Percentiles rank a stretch among this genome's conserved stretches.
These are phyloP conservation scores for Verticillium zaregamsianum DNA, from an alignment of 2,329 filamentous ascomycete genomes.

Conservation along the genomic window DNA sequence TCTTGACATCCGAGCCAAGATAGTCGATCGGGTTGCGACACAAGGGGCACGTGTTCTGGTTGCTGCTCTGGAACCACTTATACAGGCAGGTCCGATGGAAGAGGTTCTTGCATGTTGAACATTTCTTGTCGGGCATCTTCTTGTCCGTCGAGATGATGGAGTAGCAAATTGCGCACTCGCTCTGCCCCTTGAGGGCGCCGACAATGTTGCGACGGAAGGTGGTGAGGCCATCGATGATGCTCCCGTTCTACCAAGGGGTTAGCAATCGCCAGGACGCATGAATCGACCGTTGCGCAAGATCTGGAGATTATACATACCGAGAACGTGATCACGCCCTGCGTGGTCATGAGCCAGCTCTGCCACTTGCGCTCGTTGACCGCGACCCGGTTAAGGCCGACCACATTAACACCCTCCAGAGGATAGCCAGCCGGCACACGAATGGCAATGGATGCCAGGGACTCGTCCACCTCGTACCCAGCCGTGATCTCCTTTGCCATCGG, in stretches of 20 bases:
- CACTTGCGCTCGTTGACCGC: slow-evolving; percentile 89
- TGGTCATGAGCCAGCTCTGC: slow-evolving; percentile 84
- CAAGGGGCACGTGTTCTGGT: slow-evolving; percentile 84
- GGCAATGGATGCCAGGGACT: slow-evolving; percentile 76
- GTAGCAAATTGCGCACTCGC: slow-evolving; percentile 96
- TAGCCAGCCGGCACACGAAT: slow-evolving; percentile 78
- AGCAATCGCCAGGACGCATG: neutral
- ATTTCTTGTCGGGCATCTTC: slow-evolving; percentile 87
- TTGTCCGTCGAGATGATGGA: slow-evolving; percentile 86
- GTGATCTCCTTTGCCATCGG: slow-evolving; percentile 70
- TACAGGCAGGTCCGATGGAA: slow-evolving; percentile 90
- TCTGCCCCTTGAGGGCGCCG: slow-evolving; percentile 85
- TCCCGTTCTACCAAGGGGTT: slow-evolving; percentile 57
- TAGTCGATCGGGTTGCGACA: slow-evolving; percentile 84
- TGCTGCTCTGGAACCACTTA: slow-evolving; percentile 96
- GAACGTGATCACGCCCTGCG: slow-evolving; percentile 90
- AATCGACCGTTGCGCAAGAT: neutral
- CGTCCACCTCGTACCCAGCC: slow-evolving; percentile 83
- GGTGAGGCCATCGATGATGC: slow-evolving; percentile 78
- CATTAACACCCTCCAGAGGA: slow-evolving; percentile 73
- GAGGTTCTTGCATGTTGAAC: slow-evolving; percentile 86
- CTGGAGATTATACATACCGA: slow-evolving; percentile 43
- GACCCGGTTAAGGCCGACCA: slow-evolving; percentile 75
- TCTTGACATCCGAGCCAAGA: slow-evolving; percentile 32
- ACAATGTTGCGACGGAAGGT: slow-evolving; percentile 85